A percentile compares a stretch with the other conserved stretches of the same genome.
phyloP scores from a whole-genome alignment of 1,284 basidiomycete species.

The Trichosporon sp. region DNA sequence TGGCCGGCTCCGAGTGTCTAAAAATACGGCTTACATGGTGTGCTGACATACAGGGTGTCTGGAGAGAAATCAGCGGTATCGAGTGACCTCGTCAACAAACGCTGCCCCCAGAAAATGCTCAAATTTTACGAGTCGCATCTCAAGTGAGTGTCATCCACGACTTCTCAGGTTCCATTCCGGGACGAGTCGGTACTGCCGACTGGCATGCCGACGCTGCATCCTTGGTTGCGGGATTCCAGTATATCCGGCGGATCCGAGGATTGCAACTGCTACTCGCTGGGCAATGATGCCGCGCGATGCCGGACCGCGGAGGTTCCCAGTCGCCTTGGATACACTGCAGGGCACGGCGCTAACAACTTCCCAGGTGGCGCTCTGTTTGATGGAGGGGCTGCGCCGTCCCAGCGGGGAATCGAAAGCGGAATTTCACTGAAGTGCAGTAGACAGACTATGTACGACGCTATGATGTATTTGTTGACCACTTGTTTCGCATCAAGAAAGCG shows the following conservation, averaged over 20 bases:
- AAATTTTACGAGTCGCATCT: constrained; percentile 55
- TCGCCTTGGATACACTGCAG: background rate
- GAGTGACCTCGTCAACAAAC: constrained; percentile 42
- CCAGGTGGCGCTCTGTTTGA: constrained; percentile 18
- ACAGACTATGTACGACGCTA: constrained; percentile 16
- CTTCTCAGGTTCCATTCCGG: background rate
- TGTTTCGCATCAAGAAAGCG: background rate
- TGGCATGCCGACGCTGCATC: background rate
- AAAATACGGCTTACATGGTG: background rate
- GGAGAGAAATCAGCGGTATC: constrained; percentile 42
- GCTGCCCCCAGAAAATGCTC: constrained; percentile 52
- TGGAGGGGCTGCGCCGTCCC: background rate
- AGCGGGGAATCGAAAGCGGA: constrained; percentile 10
- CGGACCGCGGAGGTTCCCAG: background rate
- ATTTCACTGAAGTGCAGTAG: constrained; percentile 5
- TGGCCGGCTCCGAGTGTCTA: background rate
- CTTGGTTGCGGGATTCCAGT: background rate
- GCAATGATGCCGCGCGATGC: background rate
- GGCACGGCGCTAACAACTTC: background rate
- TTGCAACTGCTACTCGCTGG: no score
- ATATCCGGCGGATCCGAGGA: background rate
- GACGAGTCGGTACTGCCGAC: background rate
- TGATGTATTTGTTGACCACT: constrained; percentile 19
- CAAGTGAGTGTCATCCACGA: constrained; percentile 40
- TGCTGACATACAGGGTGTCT: constrained; percentile 40